These are phyloP conservation scores for Apophysomyces ossiformis DNA, from an alignment of 371 early-diverging fungal species.

Conservation along the genomic window DNA sequence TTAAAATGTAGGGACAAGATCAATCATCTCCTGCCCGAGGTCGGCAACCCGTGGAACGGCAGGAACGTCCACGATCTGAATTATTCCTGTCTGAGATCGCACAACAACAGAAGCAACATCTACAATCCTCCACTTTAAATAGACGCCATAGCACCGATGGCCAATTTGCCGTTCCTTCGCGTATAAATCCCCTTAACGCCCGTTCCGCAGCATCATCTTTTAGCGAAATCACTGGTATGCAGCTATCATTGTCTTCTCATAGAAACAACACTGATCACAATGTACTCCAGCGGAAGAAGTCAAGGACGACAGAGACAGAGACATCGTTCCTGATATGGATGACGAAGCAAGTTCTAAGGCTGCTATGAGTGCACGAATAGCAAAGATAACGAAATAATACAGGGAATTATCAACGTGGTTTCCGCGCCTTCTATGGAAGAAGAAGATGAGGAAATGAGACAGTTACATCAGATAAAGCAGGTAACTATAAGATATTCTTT, in stretches of 20 bases:
- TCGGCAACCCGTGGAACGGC: slow-evolving; percentile 1
- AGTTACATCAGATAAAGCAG: background rate
- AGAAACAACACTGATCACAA: too few relatives aligned
- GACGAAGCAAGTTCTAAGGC: background rate
- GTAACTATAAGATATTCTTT: background rate
- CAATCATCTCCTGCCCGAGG: background rate
- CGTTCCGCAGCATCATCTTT: background rate
- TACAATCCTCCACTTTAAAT: background rate
- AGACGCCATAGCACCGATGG: slow-evolving; percentile 4
- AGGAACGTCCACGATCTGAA: background rate
- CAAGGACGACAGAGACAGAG: background rate
- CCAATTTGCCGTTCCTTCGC: background rate
- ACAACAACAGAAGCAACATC: background rate
- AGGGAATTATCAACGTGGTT: slow-evolving; percentile 1
- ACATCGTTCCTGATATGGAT: background rate
- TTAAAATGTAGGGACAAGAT: slow-evolving; percentile 3
- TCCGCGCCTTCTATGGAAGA: background rate
- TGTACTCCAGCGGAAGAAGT: background rate
- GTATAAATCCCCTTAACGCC: background rate
- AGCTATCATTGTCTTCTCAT: too few relatives aligned
- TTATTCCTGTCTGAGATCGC: background rate
- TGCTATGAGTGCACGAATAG: background rate
- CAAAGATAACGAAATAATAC: background rate
- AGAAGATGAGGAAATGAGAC: background rate
- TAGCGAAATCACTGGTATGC: background rate